phyloP scores from a whole-genome alignment of 1,284 basidiomycete genomes.

The Trametes sp. region DNA sequence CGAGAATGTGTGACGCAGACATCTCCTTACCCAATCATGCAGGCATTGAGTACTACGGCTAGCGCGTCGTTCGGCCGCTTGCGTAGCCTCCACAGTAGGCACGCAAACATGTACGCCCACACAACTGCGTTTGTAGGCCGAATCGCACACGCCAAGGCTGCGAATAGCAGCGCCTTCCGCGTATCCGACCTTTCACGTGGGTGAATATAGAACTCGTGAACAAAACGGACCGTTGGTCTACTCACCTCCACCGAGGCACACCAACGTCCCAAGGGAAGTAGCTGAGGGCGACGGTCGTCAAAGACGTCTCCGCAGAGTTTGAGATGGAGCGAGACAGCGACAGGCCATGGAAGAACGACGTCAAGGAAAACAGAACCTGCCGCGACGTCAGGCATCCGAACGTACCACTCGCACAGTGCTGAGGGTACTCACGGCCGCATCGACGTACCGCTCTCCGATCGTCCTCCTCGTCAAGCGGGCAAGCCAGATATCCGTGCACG shows the following conservation, averaged over 20 bases:
- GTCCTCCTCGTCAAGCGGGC: slow-evolving; percentile 67
- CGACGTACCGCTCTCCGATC: slow-evolving; percentile 65
- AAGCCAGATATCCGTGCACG: slow-evolving; percentile 82
- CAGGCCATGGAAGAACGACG: slow-evolving; percentile 88
- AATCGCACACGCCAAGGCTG: slow-evolving; percentile 81
- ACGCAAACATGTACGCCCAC: slow-evolving; percentile 76
- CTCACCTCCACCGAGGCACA: slow-evolving; percentile 34
- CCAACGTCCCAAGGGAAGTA: slow-evolving; percentile 78
- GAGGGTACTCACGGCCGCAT: slow-evolving; percentile 65
- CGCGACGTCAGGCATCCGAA: neutral
- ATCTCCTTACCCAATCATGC: slow-evolving; percentile 53
- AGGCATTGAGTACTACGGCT: slow-evolving; percentile 47
- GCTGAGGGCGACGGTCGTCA: slow-evolving; percentile 82
- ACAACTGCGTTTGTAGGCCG: slow-evolving; percentile 89
- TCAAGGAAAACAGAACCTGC: slow-evolving; percentile 84
- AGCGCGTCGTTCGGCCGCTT: slow-evolving; percentile 40
- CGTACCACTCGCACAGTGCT: neutral
- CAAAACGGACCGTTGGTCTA: neutral
- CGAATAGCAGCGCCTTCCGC: slow-evolving; percentile 57
- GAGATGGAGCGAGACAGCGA: slow-evolving; percentile 90
- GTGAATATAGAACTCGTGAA: neutral
- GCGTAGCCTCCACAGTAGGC: slow-evolving; percentile 59
- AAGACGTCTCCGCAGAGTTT: slow-evolving; percentile 91
- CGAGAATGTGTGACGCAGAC: neutral
- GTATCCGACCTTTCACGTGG: slow-evolving; percentile 38